Evolutionary conservation across 345 rosid species (phyloP), one percentile per base, ranked within the genome.

Genomic region (Microcos paniculata): DNA sequence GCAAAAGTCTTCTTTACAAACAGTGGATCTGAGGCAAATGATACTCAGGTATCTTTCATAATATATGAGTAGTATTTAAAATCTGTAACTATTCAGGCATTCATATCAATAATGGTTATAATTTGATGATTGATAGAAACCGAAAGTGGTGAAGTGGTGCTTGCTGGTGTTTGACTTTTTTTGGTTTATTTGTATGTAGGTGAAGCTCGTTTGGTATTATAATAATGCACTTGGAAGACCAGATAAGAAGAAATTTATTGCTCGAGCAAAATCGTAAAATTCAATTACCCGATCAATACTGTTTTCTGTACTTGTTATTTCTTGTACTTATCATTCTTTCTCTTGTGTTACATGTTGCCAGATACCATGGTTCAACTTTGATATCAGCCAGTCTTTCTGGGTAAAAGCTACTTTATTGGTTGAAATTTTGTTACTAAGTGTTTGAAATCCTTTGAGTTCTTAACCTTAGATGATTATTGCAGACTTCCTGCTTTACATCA

Each of bases 21-120:
- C 68, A 87, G 98, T 82, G 98, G 99, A 82, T 96, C 99, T 69
- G 98, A 96, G 71, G 99, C 99, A 82, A 96, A 92, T 45, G 99
- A 96, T 77, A 90, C 98, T 8, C 99, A 94, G 97, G 97, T 96
- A 62, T 76, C 40, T 58, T 42, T 68, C 40, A 62, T 71, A 57
- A 45, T 74, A 26, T 4, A 9, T 0, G 0, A 10, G 8, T 40
- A 26, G n/a, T 43, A 14, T 66, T 26, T 43, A 45, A 45, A 53
- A 3, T 14, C 12, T 19, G 28, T 4, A 15, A 28, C 40, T 68
- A 28, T 68, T 1, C 15, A 49, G 4, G 58, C 53, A 45, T 30
- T 69, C 18, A 30, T 9, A 49, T 30, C 4, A 28, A 43, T 69
- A 49, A 28, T 30, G 42, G 18, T 21, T 19, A 49, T 19, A 18